These are phyloP conservation scores for Brasilioporus rufonigricans DNA, from an alignment of 768 basidiomycete genomes.

Conservation along the genomic window DNA sequence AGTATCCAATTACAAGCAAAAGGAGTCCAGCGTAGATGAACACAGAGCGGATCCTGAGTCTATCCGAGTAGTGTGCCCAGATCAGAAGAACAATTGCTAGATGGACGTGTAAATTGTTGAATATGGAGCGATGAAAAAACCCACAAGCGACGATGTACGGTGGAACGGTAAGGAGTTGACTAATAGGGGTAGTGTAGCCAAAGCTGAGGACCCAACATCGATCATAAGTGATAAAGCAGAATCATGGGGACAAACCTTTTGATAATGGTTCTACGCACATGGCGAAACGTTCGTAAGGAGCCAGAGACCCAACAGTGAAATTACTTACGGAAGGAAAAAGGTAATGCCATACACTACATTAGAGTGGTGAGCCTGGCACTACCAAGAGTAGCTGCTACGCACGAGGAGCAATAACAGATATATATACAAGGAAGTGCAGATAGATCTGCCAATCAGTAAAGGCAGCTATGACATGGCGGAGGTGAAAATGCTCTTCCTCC, in stretches of 20 bases:
- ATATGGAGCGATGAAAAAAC: constrained; percentile 17
- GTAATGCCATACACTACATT: constrained; percentile 68
- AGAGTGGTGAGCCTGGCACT: background rate
- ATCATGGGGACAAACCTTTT: constrained; percentile 33
- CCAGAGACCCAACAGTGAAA: background rate
- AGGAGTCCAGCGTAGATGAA: constrained; percentile 54
- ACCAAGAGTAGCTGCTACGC: constrained; percentile 25
- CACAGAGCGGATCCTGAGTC: constrained; percentile 48
- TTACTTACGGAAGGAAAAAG: constrained; percentile 63
- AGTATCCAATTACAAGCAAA: constrained; percentile 55
- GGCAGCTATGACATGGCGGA: constrained; percentile 52
- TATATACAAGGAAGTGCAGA: constrained; percentile 16
- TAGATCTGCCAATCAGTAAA: constrained; percentile 63
- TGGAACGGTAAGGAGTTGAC: constrained; percentile 66
- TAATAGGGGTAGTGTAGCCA: constrained; percentile 48
- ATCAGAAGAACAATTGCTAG: constrained; percentile 50
- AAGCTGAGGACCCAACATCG: constrained; percentile 41
- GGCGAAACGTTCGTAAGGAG: background rate
- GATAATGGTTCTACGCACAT: constrained; percentile 53
- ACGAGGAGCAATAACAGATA: constrained; percentile 61
- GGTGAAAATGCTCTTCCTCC: constrained; percentile 54
- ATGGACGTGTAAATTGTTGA: background rate
- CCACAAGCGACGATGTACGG: constrained; percentile 63
- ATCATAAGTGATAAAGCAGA: background rate
- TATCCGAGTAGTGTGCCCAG: constrained; percentile 61